phyloP scores from a whole-genome alignment of 2,329 filamentous ascomycete species.

The Orbilia ellipsospora region DNA sequence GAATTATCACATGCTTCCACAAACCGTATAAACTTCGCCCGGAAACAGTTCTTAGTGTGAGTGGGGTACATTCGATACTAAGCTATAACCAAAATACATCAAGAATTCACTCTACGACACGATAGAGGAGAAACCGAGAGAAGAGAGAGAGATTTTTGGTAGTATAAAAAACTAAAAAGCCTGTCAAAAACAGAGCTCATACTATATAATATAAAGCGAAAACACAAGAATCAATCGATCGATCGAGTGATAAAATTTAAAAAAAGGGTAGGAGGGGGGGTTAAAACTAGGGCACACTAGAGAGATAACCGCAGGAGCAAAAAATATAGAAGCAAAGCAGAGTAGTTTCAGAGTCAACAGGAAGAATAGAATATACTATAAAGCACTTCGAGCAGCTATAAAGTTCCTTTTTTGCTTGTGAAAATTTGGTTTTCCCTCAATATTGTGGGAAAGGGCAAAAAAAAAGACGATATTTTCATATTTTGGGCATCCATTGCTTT shows the following conservation, averaged over 20 bases:
- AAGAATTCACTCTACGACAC: too few species aligned
- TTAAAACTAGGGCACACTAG: conserved; percentile 6
- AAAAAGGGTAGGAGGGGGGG: neutral
- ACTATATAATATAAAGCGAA: conserved; percentile 33
- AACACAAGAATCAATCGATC: conserved; percentile 13
- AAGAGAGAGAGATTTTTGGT: too few species aligned
- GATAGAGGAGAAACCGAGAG: too few species aligned
- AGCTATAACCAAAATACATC: too few species aligned
- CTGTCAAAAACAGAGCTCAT: conserved; percentile 9
- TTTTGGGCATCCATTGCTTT: conserved; percentile 33
- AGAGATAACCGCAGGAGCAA: conserved; percentile 18
- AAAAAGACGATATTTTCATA: conserved; percentile 15
- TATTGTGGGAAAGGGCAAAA: conserved; percentile 7
- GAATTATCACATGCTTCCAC: too few species aligned
- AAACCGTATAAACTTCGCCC: too few species aligned
- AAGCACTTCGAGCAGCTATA: conserved; percentile 47
- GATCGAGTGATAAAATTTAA: too few species aligned
- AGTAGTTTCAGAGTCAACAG: conserved; percentile 20
- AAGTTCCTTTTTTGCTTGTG: conserved; percentile 28
- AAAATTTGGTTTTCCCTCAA: conserved; percentile 17
- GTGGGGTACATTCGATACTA: too few species aligned
- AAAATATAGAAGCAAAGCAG: conserved; percentile 12
- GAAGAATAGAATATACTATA: conserved; percentile 51
- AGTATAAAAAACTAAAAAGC: conserved; percentile 4
- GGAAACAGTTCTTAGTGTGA: too few species aligned